phyloP scores from a whole-genome alignment of 202 grass and related monocot species.

The Setaria viridis region DNA sequence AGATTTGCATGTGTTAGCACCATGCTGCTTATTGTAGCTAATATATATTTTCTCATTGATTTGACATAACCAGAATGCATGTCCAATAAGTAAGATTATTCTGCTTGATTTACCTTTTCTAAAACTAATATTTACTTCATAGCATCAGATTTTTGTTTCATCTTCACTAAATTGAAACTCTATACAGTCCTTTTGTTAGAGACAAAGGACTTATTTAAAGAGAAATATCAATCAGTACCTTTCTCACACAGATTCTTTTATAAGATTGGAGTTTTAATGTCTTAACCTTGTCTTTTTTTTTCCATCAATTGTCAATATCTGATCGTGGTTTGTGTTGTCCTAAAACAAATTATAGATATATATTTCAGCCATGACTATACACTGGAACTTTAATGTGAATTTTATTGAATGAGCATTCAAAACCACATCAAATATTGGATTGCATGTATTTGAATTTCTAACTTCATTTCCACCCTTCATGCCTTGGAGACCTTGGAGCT shows the following conservation, averaged over 20 bases:
- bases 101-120: neutral
- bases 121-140: neutral
- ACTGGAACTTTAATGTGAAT: neutral
- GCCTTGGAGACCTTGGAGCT: slow-evolving; percentile 79
- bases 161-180: slow-evolving; percentile 8
- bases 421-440: slow-evolving; percentile 11
- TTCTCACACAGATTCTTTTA: neutral
- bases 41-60: neutral
- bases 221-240: neutral
- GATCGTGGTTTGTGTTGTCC: neutral
- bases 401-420: neutral
- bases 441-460: slow-evolving; percentile 15
- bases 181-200: slow-evolving; percentile 1
- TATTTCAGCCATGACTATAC: neutral
- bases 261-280: neutral
- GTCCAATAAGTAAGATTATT: neutral
- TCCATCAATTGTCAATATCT: slow-evolving; percentile 9
- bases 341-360: neutral
- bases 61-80: neutral
- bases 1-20: neutral
- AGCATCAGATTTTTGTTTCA: slow-evolving; percentile 7
- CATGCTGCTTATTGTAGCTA: slow-evolving; percentile 10
- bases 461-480: slow-evolving; percentile 31
- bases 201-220: slow-evolving; percentile 23
- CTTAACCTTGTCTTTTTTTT: neutral